These are phyloP conservation scores for Rhodomyrtus tomentosa DNA, from an alignment of 345 rosid species.

Conservation along the genomic window DNA sequence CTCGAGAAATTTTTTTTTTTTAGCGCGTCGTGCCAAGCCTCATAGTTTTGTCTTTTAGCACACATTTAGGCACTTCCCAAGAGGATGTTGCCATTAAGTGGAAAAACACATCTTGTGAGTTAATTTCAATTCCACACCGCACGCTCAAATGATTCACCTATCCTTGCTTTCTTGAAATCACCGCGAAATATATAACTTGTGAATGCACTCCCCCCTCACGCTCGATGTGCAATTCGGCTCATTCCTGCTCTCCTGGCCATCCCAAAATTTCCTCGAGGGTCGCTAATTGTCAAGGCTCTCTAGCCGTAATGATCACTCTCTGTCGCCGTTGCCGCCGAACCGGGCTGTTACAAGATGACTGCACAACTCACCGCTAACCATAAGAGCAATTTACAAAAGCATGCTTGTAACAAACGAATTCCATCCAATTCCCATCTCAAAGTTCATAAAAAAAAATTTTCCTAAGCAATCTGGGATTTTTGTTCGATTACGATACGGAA, in stretches of 20 bases:
- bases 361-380: background rate
- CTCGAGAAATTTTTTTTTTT: too few species aligned
- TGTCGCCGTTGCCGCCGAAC: accelerated
- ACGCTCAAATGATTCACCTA: background rate
- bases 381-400: background rate
- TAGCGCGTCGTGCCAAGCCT: background rate
- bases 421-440: background rate
- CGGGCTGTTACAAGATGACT: background rate
- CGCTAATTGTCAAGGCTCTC: background rate
- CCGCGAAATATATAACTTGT: background rate
- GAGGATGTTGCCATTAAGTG: accelerated
- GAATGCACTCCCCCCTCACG: accelerated
- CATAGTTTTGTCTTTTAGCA: background rate
- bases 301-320: background rate
- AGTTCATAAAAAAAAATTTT: background rate
- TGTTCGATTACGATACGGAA: background rate
- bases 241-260: accelerated
- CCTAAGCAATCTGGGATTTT: background rate
- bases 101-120: background rate
- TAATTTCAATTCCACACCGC: background rate
- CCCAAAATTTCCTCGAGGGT: accelerated
- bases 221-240: background rate
- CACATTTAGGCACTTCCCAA: background rate
- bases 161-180: background rate
- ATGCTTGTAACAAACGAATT: background rate